Conservation (phyloP, 1,139 yeast genomes). For the Geotrichum cucujoidarum region DNA sequence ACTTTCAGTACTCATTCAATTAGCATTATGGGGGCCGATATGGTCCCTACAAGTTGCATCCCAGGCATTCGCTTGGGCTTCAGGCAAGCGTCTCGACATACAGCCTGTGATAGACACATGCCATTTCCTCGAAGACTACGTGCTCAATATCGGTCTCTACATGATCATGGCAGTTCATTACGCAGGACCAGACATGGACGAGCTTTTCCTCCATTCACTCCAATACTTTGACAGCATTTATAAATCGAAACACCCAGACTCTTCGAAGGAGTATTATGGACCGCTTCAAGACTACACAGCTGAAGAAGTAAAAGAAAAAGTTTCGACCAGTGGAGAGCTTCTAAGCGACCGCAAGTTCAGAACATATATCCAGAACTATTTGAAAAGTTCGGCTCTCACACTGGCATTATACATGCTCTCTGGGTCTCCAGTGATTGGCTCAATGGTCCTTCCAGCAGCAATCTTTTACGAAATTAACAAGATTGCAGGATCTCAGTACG, state of each 20-base stretch:
- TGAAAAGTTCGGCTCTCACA: conserved; percentile 28
- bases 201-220: conserved; percentile 43
- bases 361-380: conserved; percentile 26
- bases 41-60: conserved; percentile 23
- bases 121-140: conserved; percentile 38
- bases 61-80: conserved; percentile 9
- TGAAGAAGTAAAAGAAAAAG: not conserved
- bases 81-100: conserved; percentile 13
- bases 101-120: conserved; percentile 28
- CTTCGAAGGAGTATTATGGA: conserved; percentile 27
- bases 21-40: conserved; percentile 39
- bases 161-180: conserved; percentile 40
- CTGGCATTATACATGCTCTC: conserved; percentile 33
- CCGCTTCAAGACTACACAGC: conserved; percentile 18
- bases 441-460: conserved; percentile 41
- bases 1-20: conserved; percentile 40
- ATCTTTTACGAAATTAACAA: conserved; percentile 45
- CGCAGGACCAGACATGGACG: conserved; percentile 38
- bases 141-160: conserved; percentile 44
- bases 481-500: conserved; percentile 47
- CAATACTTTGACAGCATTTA: conserved; percentile 42
- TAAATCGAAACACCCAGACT: conserved; percentile 39
- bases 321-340: not conserved
- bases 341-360: conserved; percentile 14
- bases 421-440: conserved; percentile 41